phyloP scores from a whole-genome alignment of 1,284 basidiomycete species.

The Ganoderma multipileum region DNA sequence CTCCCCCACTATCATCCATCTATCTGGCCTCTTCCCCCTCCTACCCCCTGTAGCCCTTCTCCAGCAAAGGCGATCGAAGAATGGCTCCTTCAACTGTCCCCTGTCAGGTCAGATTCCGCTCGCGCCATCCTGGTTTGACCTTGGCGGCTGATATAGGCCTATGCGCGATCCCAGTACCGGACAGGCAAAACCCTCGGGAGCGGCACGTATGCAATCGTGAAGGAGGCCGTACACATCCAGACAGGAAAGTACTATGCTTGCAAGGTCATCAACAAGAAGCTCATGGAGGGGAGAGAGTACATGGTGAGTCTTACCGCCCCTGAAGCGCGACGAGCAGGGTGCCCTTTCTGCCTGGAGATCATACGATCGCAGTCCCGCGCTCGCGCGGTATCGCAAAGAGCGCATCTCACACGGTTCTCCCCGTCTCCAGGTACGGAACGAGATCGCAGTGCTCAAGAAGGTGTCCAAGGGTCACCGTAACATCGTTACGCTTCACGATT shows the following conservation, averaged over 20 bases:
- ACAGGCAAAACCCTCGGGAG: slow-evolving; percentile 93
- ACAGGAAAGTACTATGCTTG: slow-evolving; percentile 89
- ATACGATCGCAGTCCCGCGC: slow-evolving; percentile 22
- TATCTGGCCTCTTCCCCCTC: slow-evolving; percentile 9
- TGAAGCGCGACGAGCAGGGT: background rate
- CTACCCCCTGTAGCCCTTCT: slow-evolving; percentile 2
- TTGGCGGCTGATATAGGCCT: slow-evolving; percentile 23
- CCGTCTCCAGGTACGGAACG: slow-evolving; percentile 83
- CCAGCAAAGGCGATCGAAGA: background rate
- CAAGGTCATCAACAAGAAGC: slow-evolving; percentile 96
- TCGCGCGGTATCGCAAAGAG: slow-evolving; percentile 8
- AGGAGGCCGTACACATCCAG: slow-evolving; percentile 96
- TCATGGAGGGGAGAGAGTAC: slow-evolving; percentile 93
- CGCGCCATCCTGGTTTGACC: slow-evolving; percentile 4
- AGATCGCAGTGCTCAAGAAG: slow-evolving; percentile 94
- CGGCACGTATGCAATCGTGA: slow-evolving; percentile 91
- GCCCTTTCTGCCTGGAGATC: slow-evolving; percentile 20
- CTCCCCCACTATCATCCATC: slow-evolving; percentile 11
- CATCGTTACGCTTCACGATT: slow-evolving; percentile 93
- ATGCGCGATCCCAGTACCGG: slow-evolving; percentile 68
- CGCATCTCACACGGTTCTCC: slow-evolving; percentile 9
- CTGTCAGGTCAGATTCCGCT: slow-evolving; percentile 57
- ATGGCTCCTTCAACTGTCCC: slow-evolving; percentile 57
- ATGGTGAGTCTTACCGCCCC: slow-evolving; percentile 65
- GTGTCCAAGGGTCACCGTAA: slow-evolving; percentile 92